Base-by-base conservation (phyloP, 768 basidiomycete genomes). In the Cystobasidium tubakii region DNA sequence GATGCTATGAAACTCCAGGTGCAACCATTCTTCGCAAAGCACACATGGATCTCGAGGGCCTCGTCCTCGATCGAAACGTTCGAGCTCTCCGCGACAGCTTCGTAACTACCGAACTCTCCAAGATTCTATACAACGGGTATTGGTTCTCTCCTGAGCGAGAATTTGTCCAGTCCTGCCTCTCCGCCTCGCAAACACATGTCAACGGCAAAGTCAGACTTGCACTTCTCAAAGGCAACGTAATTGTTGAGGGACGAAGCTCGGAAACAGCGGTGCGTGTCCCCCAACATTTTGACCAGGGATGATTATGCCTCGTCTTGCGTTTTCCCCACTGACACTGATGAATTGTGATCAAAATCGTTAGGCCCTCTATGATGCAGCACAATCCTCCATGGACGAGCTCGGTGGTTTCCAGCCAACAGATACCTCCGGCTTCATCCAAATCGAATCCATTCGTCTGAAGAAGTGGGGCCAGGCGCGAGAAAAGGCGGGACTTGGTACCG, bases 101-200 rank as follows among this genome's bases (percentile, higher is more conserved):
- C 83, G 85, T 96, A 78, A 98, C 96, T 27, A 84, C 91, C 78
- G 89, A 89, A 81, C 85, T 98, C 70, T 88, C 90, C 81, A 85
- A 88, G 77, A 94, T 99, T 79, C 84, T 99, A 62, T 98, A 99
- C 85, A 97, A 98, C 80, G 96, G 95, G 43, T 92, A 95, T 84
- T 98, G 92, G 88, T 99, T 97, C 86, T 95, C 93, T n/a, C 94
- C 96, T 57, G 96, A 98, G 83, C 86, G 95, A 77, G 96, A 97
- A 83, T 98, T 98, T 80, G 84, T 98, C 79, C 89, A 88, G 54
- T 88, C 88, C 79, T 86, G 90, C 69, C 92, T 98, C 80, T 92
- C 93, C 2, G 88, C 92, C 50, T 92, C 90, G 81, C 96, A 99
- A 84, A 86, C 90, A 82, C 96, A 93, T 29, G 96, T 99, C 77